Evolutionary conservation across 768 basidiomycete species (phyloP), one percentile per base, ranked within the genome.

Genomic region (Polyporus arcularius): DNA sequence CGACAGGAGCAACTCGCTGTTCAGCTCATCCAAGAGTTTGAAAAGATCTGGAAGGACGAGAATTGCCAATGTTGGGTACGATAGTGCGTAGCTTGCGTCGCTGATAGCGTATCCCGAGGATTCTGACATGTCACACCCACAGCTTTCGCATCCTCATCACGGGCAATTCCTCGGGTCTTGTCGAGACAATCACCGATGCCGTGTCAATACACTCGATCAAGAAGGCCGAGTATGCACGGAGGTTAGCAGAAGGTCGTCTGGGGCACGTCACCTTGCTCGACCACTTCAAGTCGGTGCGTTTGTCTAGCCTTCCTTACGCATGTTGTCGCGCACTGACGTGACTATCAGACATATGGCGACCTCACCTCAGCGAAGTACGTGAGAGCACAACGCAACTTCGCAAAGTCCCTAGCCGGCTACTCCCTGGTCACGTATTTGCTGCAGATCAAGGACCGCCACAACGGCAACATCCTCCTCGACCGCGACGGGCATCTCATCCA

Each of bases 191-290:
- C 65, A 98, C 94, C 4, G 97, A 99, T 67, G 92, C 96, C 0
- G 94, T 98, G 0, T 98, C 97, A 4, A 94, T 99, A 66, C 97
- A 99, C 72, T 98, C 97, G 1, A 97, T 99, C 74, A 99, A 99
- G 81, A 99, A 99, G 76, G 91, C 94, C 3, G 96, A 97, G 72
- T 98, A 98, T 74, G 96, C 96, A 1, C 85, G 93, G 66, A 82
- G 94, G 56, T 75, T 96, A 56, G 84, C 93, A 4, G 84, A 86
- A 66, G 90, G 94, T 35, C 83, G 86, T 55, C 77, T 96, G 18
- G 91, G 90, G 38, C 88, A 95, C 70, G 96, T 97, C 49, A 92
- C 92, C 2, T 72, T 99, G 54, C 76, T 94, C 64, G 96, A 99
- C 71, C 94, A 99, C 74, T 99, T 97, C 73, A 85, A 85, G 71